Percentiles rank a stretch among this genome's conserved stretches.
phyloP scores from a whole-genome alignment of 2,329 filamentous ascomycete genomes.

The Botrytis fabae region DNA sequence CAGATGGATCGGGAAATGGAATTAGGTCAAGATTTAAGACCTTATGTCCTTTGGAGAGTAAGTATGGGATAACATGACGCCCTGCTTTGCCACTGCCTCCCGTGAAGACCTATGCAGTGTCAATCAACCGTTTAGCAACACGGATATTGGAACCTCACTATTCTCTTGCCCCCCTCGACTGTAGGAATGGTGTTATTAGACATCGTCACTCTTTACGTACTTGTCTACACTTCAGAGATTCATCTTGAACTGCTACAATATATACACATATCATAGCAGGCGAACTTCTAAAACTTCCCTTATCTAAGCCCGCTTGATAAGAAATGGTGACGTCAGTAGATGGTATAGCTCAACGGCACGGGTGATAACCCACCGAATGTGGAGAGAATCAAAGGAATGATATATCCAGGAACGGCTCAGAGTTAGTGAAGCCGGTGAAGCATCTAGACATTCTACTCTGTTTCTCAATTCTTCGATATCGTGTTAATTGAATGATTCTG shows the following conservation, averaged over 20 bases:
- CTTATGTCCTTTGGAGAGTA: constrained; percentile 41
- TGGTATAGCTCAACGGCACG: not conserved
- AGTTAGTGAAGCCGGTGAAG: not conserved
- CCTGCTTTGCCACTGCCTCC: constrained; percentile 44
- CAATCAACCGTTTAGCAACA: not conserved
- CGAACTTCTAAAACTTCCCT: not conserved
- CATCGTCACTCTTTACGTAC: not conserved
- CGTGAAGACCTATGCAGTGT: constrained; percentile 39
- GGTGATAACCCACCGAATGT: not conserved
- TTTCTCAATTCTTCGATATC: not conserved
- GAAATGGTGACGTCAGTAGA: not conserved
- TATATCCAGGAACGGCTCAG: not conserved
- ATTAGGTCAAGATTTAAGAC: constrained; percentile 43
- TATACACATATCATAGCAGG: not conserved
- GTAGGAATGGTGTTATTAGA: not conserved
- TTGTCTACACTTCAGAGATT: not conserved
- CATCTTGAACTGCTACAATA: not conserved
- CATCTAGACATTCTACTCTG: not conserved
- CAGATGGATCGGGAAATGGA: constrained; percentile 36
- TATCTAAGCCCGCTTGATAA: not conserved
- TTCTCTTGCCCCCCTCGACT: not conserved
- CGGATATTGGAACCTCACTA: not conserved
- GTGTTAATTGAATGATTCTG: not conserved
- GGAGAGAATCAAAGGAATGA: not conserved
- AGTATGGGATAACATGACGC: constrained; percentile 41